phyloP scores from a whole-genome alignment of 352 stramenopile species.

The Thalassiosira livingstoniorum region DNA sequence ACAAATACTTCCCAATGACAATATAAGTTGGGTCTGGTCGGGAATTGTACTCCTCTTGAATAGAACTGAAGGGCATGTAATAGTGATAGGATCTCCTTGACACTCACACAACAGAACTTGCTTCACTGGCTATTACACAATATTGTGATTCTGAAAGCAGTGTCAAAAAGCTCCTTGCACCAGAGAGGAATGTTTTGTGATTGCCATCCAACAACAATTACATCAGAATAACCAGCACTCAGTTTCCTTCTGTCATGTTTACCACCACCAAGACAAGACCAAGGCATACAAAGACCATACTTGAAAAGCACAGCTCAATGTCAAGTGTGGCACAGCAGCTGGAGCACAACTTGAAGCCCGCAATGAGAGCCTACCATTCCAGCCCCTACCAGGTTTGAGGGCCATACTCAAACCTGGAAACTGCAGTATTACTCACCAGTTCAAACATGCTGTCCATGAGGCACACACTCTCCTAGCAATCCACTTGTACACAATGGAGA shows the following conservation, averaged over 20 bases:
- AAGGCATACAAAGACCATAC: too few species aligned
- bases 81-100: neutral
- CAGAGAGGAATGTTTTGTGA: slow-evolving; percentile 3
- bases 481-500: neutral
- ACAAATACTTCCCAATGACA: neutral
- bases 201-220: too few species aligned
- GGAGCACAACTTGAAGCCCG: neutral
- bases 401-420: slow-evolving; percentile 19
- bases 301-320: too few species aligned
- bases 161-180: neutral
- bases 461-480: neutral
- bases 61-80: neutral
- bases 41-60: neutral
- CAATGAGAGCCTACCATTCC: neutral
- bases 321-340: too few species aligned
- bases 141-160: neutral
- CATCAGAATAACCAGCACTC: too few species aligned
- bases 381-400: slow-evolving; percentile 6
- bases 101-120: neutral
- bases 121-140: neutral
- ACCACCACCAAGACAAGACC: too few species aligned
- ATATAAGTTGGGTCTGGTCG: neutral
- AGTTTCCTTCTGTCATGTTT: too few species aligned
- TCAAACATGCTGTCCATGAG: neutral
- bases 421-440: slow-evolving; percentile 12